Conservation (phyloP, 2,329 filamentous ascomycete genomes). For the Exserohilum rostratum region DNA sequence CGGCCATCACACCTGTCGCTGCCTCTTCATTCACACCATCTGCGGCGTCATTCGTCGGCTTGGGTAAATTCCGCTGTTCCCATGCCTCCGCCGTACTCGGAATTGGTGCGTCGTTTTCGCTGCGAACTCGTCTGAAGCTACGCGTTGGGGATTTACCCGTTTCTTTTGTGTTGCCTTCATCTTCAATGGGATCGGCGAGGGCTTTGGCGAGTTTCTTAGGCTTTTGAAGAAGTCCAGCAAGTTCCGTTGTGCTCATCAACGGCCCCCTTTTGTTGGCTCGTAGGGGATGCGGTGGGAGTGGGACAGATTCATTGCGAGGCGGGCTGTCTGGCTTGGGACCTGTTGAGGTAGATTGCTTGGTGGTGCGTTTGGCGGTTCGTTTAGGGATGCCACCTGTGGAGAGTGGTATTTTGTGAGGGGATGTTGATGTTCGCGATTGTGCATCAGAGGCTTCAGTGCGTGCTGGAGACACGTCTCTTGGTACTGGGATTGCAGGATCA, state of each 20-base stretch:
- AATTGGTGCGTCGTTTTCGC: constrained; percentile 43
- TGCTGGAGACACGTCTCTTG: constrained; percentile 11
- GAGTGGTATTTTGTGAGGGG: constrained; percentile 21
- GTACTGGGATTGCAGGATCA: constrained; percentile 1
- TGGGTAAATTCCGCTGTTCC: constrained; percentile 37
- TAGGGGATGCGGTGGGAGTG: constrained; percentile 17
- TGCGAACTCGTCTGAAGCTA: constrained; percentile 36
- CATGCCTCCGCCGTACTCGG: constrained; percentile 37
- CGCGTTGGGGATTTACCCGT: constrained; percentile 18
- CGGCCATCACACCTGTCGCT: neutral
- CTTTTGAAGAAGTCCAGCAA: constrained; percentile 32
- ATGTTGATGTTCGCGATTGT: constrained; percentile 17
- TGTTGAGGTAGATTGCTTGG: constrained; percentile 3
- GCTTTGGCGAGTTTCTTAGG: constrained; percentile 21
- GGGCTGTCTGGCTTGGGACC: constrained; percentile 2
- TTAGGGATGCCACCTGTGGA: constrained; percentile 40
- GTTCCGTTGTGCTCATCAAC: constrained; percentile 38
- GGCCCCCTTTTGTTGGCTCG: constrained; percentile 25
- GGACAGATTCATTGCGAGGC: too few relatives aligned
- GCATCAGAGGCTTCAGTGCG: constrained; percentile 9
- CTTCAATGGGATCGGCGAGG: constrained; percentile 33
- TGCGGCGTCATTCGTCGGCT: neutral
- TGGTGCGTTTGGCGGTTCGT: constrained; percentile 15
- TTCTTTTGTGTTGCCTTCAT: constrained; percentile 8
- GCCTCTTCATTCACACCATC: constrained; percentile 4